Evolutionary conservation across 2,329 filamentous ascomycete species (phyloP), one percentile per base, ranked within the genome.

Genomic region (Truncatella angustata): DNA sequence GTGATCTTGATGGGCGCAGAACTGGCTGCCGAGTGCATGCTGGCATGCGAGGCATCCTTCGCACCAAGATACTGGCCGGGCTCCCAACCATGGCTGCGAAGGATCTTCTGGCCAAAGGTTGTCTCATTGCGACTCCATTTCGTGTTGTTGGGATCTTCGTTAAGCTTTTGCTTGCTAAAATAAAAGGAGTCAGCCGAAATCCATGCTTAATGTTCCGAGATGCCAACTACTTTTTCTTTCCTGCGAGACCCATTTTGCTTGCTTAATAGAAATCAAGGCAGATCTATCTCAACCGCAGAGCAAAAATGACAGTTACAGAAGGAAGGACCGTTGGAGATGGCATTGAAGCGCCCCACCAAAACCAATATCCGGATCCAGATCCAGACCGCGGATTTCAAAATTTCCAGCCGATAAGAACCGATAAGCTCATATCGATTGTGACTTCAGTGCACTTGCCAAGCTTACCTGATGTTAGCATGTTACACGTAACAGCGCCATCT

Each of bases 91-190:
- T 97, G 91, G 14, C 87, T 79, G 46, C 86, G 84, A 65, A 99
- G 85, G 60, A 97, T 93, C 66, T 86, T 90, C 69, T 96, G 92
- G 60, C 94, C 94, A 69, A 94, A 97, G 50, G 85, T 86, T 52
- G 81, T 81, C 58, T 87, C 90, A 67, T 92, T 87, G 63, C 87
- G 86, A 52, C 87, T 86, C 94, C 94, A 99, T 79, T 83, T 85
- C 44, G 90, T 96, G 71, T 97, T 99, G 74, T 97, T 97, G 6
- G 94, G 94, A 72, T 99, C 94, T 67, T 88, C 81, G 59, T 87
- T 88, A 66, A 97, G 85, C 73, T 93, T 96, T 44, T 78, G 78
- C 60, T 66, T 70, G 56, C 68, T 73, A 48, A 4, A 57, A 5
- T 18, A 34, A 23, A 45, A 20, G 12, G 4, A 11, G 23, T 16